These are phyloP conservation scores for Platanthera guangdongensis DNA, from an alignment of 106 monocot genomes.

Conservation along the genomic window DNA sequence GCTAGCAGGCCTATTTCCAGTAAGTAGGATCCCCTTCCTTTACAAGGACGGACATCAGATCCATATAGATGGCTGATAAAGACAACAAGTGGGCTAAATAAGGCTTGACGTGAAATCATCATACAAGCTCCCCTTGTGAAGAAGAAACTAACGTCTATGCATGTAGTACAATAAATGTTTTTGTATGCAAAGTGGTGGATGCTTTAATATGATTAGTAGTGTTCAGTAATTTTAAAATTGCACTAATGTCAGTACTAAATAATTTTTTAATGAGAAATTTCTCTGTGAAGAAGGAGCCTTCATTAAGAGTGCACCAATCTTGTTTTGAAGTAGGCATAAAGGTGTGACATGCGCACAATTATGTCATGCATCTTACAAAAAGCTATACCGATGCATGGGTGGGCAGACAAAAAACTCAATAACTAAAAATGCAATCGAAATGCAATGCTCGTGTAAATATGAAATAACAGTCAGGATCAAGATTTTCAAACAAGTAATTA, in stretches of 20 bases:
- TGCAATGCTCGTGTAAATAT: no score
- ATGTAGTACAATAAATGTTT: background rate
- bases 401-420: no score
- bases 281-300: no score
- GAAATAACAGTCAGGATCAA: no score
- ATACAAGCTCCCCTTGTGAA: background rate
- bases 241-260: no score
- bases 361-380: background rate
- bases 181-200: background rate
- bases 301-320: background rate
- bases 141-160: background rate
- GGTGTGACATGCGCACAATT: background rate
- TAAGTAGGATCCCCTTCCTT: no score
- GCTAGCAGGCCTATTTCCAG: no score
- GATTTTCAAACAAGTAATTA: no score
- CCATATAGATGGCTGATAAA: background rate
- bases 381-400: background rate
- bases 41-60: background rate
- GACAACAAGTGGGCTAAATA: background rate
- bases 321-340: background rate
- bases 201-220: background rate
- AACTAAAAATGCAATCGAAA: no score
- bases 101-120: background rate
- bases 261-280: no score
- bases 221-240: background rate